phyloP scores from a whole-genome alignment of 2,329 filamentous ascomycete species.

The Fusarium sp. region DNA sequence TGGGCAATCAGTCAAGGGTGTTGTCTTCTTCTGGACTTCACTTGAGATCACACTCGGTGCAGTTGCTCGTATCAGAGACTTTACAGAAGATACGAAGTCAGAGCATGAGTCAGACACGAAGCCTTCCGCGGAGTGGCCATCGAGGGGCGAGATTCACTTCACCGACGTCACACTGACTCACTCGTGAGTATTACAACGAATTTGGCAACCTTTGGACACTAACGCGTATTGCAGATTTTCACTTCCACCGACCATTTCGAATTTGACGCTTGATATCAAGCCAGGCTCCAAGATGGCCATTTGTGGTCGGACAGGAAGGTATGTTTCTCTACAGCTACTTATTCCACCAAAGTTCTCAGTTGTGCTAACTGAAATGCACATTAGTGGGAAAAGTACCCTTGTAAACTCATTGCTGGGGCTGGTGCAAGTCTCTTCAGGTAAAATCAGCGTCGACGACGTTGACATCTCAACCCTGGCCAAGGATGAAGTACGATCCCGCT shows the following conservation, averaged over 20 bases:
- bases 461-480: neutral
- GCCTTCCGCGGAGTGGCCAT: neutral
- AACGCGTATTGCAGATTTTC: neutral
- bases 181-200: neutral
- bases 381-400: neutral
- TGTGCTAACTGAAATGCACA: too few relatives aligned
- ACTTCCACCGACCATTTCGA: neutral
- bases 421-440: neutral
- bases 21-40: neutral
- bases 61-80: neutral
- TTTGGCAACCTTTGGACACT: too few relatives aligned
- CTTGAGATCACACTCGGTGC: neutral
- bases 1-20: neutral
- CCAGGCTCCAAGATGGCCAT: neutral
- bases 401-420: neutral
- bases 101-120: neutral
- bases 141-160: neutral
- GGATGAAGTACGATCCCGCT: neutral
- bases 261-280: neutral
- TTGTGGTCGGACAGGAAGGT: neutral
- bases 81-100: neutral
- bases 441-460: neutral
- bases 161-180: neutral
- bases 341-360: too few relatives aligned
- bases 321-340: neutral